Evolutionary conservation across 805 yeast genomes (phyloP).

Genomic region (Nakazawaea holstii): DNA sequence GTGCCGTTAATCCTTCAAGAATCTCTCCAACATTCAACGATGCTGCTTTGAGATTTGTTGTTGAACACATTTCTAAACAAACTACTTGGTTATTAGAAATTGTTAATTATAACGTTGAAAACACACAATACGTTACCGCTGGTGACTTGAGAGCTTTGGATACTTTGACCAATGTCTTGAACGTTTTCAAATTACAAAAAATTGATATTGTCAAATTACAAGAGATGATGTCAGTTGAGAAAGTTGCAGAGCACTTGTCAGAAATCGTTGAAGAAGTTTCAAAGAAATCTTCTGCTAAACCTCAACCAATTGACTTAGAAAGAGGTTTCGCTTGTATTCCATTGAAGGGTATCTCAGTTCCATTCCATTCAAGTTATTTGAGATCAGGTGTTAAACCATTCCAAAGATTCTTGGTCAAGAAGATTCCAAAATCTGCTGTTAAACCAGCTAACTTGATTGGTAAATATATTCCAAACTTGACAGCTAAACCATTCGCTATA

Average conservation of each 20-base stretch:
- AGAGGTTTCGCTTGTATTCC: constrained; percentile 99
- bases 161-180: constrained; percentile 86
- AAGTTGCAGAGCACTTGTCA: constrained; percentile 81
- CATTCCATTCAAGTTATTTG: constrained; percentile 98
- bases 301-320: constrained; percentile 95
- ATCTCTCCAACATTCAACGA: constrained; percentile 84
- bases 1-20: constrained; percentile 96
- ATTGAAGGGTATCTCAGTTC: constrained; percentile 97
- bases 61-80: constrained; percentile 75
- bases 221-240: constrained; percentile 75
- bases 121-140: constrained; percentile 97
- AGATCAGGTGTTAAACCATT: constrained; percentile 98
- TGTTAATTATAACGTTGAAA: constrained; percentile 97
- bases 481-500: constrained; percentile 94
- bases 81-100: constrained; percentile 95
- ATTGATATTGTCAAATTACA: constrained; percentile 86
- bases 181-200: constrained; percentile 90
- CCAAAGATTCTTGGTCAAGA: constrained; percentile 95
- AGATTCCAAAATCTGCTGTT: constrained; percentile 90
- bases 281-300: constrained; percentile 75
- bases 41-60: constrained; percentile 91
- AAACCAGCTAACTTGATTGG: constrained; percentile 91
- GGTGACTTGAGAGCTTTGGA: constrained; percentile 97
- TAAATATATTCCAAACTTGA: constrained; percentile 97
- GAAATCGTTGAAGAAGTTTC: constrained; percentile 88